phyloP scores from a whole-genome alignment of 257 asterid genomes.

The Lithospermum erythrorhizon region DNA sequence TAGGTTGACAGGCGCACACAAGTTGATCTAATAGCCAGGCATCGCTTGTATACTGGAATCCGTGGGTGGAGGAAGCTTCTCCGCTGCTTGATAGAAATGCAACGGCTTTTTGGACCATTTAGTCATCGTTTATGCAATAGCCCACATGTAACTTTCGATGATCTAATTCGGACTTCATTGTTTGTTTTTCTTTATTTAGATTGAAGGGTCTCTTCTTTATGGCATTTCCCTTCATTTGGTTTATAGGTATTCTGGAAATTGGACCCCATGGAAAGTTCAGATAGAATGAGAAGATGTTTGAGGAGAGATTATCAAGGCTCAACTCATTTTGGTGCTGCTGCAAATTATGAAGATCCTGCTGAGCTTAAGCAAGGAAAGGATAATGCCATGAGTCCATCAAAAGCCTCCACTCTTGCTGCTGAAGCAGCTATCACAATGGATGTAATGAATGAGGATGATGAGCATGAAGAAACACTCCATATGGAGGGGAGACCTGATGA shows the following conservation, averaged over 20 bases:
- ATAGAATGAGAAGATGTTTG: constrained; percentile 89
- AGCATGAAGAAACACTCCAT: constrained; percentile 46
- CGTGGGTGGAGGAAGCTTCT: constrained; percentile 98
- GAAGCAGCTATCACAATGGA: constrained; percentile 87
- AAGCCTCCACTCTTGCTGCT: constrained; percentile 73
- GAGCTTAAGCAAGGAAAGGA: constrained; percentile 41
- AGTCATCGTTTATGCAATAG: constrained; percentile 55
- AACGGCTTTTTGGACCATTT: constrained; percentile 84
- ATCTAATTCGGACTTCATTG: constrained; percentile 14
- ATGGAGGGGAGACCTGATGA: constrained; percentile 32
- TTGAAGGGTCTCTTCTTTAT: neutral
- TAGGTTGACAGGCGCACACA: constrained; percentile 96
- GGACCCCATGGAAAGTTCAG: constrained; percentile 80
- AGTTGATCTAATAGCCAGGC: constrained; percentile 64
- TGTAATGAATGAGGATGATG: constrained; percentile 66
- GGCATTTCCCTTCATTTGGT: neutral
- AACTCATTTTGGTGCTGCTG: constrained; percentile 90
- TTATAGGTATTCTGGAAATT: constrained; percentile 87
- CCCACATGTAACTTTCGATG: constrained; percentile 42
- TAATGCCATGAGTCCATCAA: constrained; percentile 61
- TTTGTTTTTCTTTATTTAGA: constrained; percentile 12
- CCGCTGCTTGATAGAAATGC: constrained; percentile 76
- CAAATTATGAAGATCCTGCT: constrained; percentile 58
- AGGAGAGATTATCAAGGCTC: constrained; percentile 79
- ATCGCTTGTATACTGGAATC: constrained; percentile 64